Percentiles rank a stretch among this genome's conserved stretches.
phyloP scores from a whole-genome alignment of 1,284 basidiomycete genomes.

The Cutaneotrichosporon cutaneum region DNA sequence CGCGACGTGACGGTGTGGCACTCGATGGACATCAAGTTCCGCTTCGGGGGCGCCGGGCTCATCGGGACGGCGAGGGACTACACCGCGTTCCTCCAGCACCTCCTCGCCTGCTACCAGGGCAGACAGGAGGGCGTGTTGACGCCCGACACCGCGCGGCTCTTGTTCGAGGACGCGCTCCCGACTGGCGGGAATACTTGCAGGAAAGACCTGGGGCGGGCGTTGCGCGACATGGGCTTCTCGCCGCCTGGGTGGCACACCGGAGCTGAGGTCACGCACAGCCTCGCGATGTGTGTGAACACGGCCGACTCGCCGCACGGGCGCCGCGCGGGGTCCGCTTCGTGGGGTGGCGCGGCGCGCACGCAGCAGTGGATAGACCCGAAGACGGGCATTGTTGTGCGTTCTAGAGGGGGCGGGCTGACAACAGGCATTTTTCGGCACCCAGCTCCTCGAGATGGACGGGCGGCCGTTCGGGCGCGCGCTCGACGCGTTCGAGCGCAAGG shows the following conservation, averaged over 20 bases:
- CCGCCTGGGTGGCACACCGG: not conserved
- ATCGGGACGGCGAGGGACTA: conserved; percentile 40
- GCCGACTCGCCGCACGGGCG: conserved; percentile 22
- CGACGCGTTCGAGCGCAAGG: conserved; percentile 11
- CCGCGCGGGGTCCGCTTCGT: conserved; percentile 28
- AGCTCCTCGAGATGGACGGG: conserved; percentile 10
- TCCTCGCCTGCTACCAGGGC: conserved; percentile 9
- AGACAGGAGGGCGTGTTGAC: not conserved
- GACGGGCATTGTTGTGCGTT: conserved; percentile 24
- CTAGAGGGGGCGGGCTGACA: not conserved
- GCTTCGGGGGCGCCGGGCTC: conserved; percentile 38
- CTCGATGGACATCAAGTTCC: conserved; percentile 13
- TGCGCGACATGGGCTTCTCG: not conserved
- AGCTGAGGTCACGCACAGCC: conserved; percentile 10
- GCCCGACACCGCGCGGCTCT: conserved; percentile 5
- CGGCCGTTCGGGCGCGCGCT: not conserved
- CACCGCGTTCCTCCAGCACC: conserved; percentile 29
- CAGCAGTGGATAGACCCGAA: conserved; percentile 39
- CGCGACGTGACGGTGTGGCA: not conserved
- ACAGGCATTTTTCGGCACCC: conserved; percentile 12
- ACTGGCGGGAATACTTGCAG: conserved; percentile 9
- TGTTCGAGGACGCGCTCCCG: conserved; percentile 31
- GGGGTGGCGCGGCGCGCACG: conserved; percentile 28
- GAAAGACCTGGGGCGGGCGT: conserved; percentile 21
- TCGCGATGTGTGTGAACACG: conserved; percentile 22